Evolutionary conservation across 2,329 filamentous ascomycete species (phyloP), one percentile per base, ranked within the genome.

Genomic region (Fusarium fracticaudum): DNA sequence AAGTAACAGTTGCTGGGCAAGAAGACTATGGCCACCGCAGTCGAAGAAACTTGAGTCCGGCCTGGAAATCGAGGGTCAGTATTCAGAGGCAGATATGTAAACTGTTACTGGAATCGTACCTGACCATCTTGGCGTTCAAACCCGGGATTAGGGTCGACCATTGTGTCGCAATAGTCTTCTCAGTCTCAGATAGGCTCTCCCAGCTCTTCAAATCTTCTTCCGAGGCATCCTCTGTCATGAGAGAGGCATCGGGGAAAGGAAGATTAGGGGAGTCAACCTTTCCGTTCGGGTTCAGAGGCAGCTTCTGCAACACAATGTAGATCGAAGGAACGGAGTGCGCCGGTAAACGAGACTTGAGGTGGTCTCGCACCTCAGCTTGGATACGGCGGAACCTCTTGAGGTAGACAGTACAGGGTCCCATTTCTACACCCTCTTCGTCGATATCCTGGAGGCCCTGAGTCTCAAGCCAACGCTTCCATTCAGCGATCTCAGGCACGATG

Each of bases 191-290:
- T 40, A 83, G 61, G 2, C 77, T 41, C 24, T 89, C 88, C 68
- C 90, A 91, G 77, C 93, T 91, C 83, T 81, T 81, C 31, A 81
- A 51, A 60, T 83, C 81, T 59, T 82, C 81, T 17, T 81, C 80
- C 1, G 81, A 79, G 14, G 81, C 80, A 29, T 81, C 81, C 55
- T 79, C 78, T n/a, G 81, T 87, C 40, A 90, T 90, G 29, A 48
- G 55, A 35, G 40, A 47, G 31, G 57, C 57, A 81, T 96, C 94
- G 1, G 94, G 94, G 87, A 94, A 96, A 2, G 94, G 94, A 61
- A 96, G 84, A 4, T 90, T 91, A 26, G 93, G 92, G 80, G 90
- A 92, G 82, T 96, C 94, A 55, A 95, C 90, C 83, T 96, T 96
- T 75, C 93, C 92, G 75, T 94, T 94, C 22, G 93, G 92, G 79